Evolutionary conservation across 2,329 filamentous ascomycete species (phyloP), one percentile per base, ranked within the genome.

Genomic region (Venturia pyrina): DNA sequence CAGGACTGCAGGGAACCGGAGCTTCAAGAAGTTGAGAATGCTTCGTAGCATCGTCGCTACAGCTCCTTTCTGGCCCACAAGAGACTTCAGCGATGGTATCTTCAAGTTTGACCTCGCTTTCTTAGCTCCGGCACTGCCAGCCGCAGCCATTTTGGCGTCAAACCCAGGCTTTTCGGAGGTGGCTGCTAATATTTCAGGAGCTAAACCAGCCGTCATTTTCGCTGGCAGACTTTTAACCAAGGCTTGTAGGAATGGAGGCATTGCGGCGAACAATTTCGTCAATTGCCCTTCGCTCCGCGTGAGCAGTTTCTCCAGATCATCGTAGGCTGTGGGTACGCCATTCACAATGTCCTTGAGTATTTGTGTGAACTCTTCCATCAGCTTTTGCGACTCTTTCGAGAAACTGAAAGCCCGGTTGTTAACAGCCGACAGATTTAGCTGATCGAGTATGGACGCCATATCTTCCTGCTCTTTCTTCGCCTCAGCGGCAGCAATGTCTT

Each of bases 311-410:
- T 88, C 86, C n/a, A 99, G 87, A 74, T 99, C 95, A 73, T 89
- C 84, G 76, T 96, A 96, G 2, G 95, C 95, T 0, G 93, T 97
- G 3, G 95, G 95, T 1, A 91, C 95, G 68, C 95, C 95, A 74
- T 92, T 93, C 72, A 95, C 85, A 19, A 97, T 84, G 74, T 99
- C 95, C 74, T 93, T 95, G 73, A 99, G 89, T 43, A 97, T 88
- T 66, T 92, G 82, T 1, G 91, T 96, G 81, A 99, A 99, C 68
- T 88, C 86, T 65, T 87, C 85, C 63, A 96, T 85, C 40, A 96
- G 83, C 69, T 91, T 88, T 68, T 91, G 87, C 0, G 91, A 93
- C 71, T 96, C 92, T 67, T 86, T 84, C n/a, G 90, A 90, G 66
- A 96, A 84, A 15, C 88, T 88, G 75, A 97, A 90, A 67, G 90